Percentiles rank a stretch among this genome's conserved stretches.
These are phyloP conservation scores for Micractinium sp. DNA, from an alignment of 139 green algal species.

Conservation along the genomic window DNA sequence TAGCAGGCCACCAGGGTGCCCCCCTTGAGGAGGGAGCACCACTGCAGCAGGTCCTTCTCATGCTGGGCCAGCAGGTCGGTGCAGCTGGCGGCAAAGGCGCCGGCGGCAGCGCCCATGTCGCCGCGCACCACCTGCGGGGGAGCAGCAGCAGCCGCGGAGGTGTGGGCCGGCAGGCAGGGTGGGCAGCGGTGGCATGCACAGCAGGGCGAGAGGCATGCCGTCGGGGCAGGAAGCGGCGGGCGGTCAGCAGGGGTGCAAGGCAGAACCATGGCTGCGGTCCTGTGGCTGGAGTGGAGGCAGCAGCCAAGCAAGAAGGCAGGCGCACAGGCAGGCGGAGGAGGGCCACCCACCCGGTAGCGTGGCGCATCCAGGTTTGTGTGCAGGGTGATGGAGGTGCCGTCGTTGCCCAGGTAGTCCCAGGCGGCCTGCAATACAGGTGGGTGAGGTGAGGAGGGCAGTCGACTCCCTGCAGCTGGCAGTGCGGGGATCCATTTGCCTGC, in stretches of 20 bases:
- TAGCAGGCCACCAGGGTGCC: conserved; percentile 80
- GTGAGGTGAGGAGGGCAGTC: too few species aligned
- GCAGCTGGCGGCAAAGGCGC: conserved; percentile 56
- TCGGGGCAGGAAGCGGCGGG: too few species aligned
- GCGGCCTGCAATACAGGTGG: conserved; percentile 47
- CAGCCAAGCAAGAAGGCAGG: neutral
- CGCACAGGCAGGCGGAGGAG: too few species aligned
- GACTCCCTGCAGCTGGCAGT: too few species aligned
- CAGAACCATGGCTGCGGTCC: too few species aligned
- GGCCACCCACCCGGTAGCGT: conserved; percentile 59
- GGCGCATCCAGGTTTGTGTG: conserved; percentile 90
- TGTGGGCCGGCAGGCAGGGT: neutral
- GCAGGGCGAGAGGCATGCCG: too few species aligned
- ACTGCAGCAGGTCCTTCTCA: conserved; percentile 74
- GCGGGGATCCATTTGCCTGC: too few species aligned
- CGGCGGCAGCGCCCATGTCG: conserved; percentile 3
- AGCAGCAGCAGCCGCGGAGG: neutral
- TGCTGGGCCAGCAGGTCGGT: conserved; percentile 82
- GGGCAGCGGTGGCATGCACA: neutral
- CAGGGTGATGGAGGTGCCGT: conserved; percentile 74
- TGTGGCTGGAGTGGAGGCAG: too few species aligned
- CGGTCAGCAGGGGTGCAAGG: too few species aligned
- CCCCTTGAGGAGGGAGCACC: conserved; percentile 57
- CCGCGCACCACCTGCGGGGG: neutral
- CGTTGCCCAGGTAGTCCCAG: conserved; percentile 79